Percentiles rank a stretch among this genome's conserved stretches.
These are phyloP conservation scores for Monilinia aucupariae DNA, from an alignment of 2,329 filamentous ascomycete genomes.

Conservation along the genomic window DNA sequence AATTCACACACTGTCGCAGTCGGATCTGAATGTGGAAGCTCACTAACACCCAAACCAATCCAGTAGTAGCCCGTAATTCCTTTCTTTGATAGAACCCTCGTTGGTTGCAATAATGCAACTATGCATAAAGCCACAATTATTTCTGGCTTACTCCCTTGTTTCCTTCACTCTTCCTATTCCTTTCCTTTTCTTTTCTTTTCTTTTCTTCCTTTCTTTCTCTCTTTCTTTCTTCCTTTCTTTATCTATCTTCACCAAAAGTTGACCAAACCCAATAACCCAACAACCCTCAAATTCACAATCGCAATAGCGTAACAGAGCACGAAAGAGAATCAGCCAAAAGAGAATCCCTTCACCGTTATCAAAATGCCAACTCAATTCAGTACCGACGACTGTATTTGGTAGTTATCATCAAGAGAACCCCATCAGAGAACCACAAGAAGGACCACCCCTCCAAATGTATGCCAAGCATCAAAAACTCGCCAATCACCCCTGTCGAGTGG, in stretches of 20 bases:
- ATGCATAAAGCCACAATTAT: not conserved
- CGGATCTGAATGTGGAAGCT: not conserved
- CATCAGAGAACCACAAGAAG: not conserved
- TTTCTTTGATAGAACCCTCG: not conserved
- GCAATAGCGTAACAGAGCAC: no score
- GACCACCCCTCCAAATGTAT: not conserved
- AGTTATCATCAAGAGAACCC: not conserved
- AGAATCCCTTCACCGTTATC: not conserved
- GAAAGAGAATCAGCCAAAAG: not conserved
- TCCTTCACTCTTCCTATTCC: not conserved
- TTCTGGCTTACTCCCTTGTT: not conserved
- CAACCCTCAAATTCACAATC: not conserved
- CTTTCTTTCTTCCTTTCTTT: not conserved
- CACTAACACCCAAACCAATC: not conserved
- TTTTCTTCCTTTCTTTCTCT: not conserved
- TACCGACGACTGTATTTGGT: not conserved
- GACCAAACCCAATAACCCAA: not conserved
- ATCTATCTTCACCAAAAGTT: not conserved
- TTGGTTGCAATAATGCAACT: slow-evolving; percentile 7
- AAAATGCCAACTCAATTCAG: not conserved
- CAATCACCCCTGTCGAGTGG: slow-evolving; percentile 7
- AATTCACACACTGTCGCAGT: not conserved
- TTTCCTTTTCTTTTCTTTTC: no score
- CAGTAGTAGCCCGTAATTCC: no score
- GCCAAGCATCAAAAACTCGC: slow-evolving; percentile 4